Base-by-base conservation (phyloP, 768 basidiomycete genomes). In the Boletus barrowsii region DNA sequence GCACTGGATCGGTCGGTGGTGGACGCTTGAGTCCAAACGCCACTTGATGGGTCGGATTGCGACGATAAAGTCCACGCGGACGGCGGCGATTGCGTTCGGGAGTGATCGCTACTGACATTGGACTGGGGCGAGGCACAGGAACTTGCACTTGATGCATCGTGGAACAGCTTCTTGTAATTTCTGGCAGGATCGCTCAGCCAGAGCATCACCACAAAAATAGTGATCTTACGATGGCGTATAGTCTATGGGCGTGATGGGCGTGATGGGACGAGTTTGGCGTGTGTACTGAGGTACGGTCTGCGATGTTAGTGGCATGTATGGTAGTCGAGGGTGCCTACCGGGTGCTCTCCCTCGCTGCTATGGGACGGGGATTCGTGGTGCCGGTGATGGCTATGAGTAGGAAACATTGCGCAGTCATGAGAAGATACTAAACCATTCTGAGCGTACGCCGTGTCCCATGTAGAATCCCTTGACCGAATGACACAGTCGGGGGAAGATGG, bases 21-120 rank as follows among this genome's bases (percentile, higher is more conserved):
- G 20, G 68, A 57, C 20, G 58, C 57, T 39, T 70, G 68, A 13
- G 54, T 61, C 69, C 69, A 71, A 45, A 59, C 58, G 14, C 60
- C 58, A 51, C 49, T 58, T 17, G 69, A 66, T 26, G 71, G 51
- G 63, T 75, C 53, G 68, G 76, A 50, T 61, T 70, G 57, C 55
- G 70, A 18, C 70, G 73, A 35, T 72, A 78, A 54, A 73, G 71
- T 42, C 73, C 70, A 61, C 62, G 65, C 70, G 17, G 78, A 75
- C 36, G 79, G 76, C 42, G 76, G 75, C 20, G 82, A 76, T 53
- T 72, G 69, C n/a, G 64, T 67, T 20, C 80, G 76, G n/a, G 81
- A 78, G 46, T 76, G 71, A 48, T 77, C 76, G 60, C 78, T 80
- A 58, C 74, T 71, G 51, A 63, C 54, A 47, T 73, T 61, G 59